phyloP scores from a whole-genome alignment of 2,329 filamentous ascomycete genomes.

The Paramyrothecium sp. region DNA sequence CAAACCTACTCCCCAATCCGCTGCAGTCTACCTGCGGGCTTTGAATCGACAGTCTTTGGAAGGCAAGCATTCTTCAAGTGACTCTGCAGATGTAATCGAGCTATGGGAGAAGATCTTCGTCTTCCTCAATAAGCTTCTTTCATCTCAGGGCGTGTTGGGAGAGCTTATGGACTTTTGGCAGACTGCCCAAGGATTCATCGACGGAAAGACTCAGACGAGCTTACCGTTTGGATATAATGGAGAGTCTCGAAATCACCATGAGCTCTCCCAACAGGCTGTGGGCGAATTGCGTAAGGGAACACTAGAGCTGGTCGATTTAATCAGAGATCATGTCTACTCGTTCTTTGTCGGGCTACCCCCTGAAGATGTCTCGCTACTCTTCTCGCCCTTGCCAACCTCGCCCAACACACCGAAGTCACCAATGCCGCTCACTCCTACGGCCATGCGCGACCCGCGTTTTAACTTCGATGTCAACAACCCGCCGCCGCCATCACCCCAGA shows the following conservation, averaged over 20 bases:
- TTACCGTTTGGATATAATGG: constrained; percentile 80
- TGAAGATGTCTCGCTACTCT: constrained; percentile 84
- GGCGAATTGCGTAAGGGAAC: constrained; percentile 73
- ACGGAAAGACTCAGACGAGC: constrained; percentile 76
- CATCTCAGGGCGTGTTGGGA: constrained; percentile 76
- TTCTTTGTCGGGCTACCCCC: constrained; percentile 88
- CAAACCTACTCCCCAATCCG: constrained; percentile 65
- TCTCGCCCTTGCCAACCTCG: constrained; percentile 74
- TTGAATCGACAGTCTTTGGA: constrained; percentile 67
- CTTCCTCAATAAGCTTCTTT: constrained; percentile 73
- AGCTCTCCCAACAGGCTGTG: constrained; percentile 69
- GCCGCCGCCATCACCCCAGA: constrained; percentile 72
- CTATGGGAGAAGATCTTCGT: constrained; percentile 87
- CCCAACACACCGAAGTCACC: constrained; percentile 52
- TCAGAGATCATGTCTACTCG: constrained; percentile 74
- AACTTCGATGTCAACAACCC: constrained; percentile 76
- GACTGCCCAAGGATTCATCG: constrained; percentile 84
- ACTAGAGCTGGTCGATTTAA: constrained; percentile 77
- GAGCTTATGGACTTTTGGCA: constrained; percentile 96
- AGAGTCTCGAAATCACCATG: constrained; percentile 78
- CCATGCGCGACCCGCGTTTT: constrained; percentile 70
- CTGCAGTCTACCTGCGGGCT: constrained; percentile 75
- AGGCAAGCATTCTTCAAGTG: constrained; percentile 63
- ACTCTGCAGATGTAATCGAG: constrained; percentile 78
- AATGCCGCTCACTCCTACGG: constrained; percentile 48